Conservation (phyloP, 306 rosid species). For the Casuarina equisetifolia region DNA sequence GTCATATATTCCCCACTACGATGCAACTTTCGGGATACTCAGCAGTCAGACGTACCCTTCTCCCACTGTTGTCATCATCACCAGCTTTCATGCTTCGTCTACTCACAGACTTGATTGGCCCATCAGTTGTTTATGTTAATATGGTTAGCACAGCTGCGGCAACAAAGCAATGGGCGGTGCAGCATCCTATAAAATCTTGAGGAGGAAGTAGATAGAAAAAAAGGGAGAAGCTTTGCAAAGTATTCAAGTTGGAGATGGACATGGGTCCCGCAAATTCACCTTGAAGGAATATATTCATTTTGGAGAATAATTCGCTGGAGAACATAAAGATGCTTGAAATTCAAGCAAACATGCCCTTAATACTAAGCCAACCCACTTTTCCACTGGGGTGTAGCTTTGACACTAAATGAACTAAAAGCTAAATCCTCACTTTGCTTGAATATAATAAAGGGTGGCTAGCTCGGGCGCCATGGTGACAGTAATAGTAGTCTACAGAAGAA, state of each 20-base stretch:
- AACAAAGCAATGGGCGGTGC: slow-evolving; percentile 12
- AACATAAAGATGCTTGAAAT: slow-evolving; percentile 89
- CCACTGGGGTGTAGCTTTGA: slow-evolving; percentile 49
- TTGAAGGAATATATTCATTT: slow-evolving; percentile 82
- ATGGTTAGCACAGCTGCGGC: background rate
- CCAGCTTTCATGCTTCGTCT: background rate
- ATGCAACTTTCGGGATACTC: slow-evolving; percentile 24
- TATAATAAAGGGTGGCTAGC: slow-evolving; percentile 41
- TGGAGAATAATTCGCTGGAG: slow-evolving; percentile 67
- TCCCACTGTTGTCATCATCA: slow-evolving; percentile 19
- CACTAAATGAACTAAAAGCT: slow-evolving; percentile 49
- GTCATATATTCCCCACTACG: slow-evolving; percentile 27
- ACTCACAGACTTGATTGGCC: no score
- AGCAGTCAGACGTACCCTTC: slow-evolving; percentile 19
- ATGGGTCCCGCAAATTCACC: slow-evolving; percentile 67
- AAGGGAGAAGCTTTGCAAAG: slow-evolving; percentile 41
- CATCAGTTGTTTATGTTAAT: background rate
- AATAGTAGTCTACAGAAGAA: slow-evolving; percentile 31
- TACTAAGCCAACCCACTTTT: slow-evolving; percentile 65
- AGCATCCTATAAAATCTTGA: slow-evolving; percentile 1
- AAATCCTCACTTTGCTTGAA: slow-evolving; percentile 56
- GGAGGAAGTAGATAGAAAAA: slow-evolving; percentile 31
- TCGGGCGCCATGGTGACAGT: slow-evolving; percentile 12
- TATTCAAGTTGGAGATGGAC: slow-evolving; percentile 41
- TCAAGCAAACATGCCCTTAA: slow-evolving; percentile 91